Conservation (phyloP, 805 yeast species). For the Ogataea allantospora region DNA sequence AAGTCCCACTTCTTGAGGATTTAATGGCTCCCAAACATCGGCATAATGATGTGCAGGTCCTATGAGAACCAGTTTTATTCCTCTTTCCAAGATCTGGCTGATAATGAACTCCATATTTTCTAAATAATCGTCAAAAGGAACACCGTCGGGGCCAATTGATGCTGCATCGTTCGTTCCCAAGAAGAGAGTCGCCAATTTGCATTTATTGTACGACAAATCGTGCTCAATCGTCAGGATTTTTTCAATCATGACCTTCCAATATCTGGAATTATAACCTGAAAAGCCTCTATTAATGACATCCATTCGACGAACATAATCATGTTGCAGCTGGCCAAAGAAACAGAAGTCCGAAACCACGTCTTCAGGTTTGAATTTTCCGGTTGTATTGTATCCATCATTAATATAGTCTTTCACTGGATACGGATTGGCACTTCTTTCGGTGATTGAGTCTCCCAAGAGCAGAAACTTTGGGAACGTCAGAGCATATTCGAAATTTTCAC, state of each 20-base stretch:
- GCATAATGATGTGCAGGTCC: slow-evolving; percentile 60
- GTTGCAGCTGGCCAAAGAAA: slow-evolving; percentile 26
- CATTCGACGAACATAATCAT: slow-evolving; percentile 51
- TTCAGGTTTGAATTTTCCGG: neutral
- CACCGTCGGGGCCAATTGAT: slow-evolving; percentile 45
- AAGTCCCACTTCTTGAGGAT: slow-evolving; percentile 34
- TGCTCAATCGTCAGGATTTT: slow-evolving; percentile 50
- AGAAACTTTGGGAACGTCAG: slow-evolving; percentile 23
- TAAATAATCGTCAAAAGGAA: slow-evolving; percentile 47
- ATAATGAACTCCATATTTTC: slow-evolving; percentile 49
- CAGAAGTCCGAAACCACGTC: slow-evolving; percentile 14
- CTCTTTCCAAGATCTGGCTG: slow-evolving; percentile 35
- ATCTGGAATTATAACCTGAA: slow-evolving; percentile 68
- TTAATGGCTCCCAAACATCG: slow-evolving; percentile 38
- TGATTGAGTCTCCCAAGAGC: slow-evolving; percentile 33
- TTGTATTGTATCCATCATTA: slow-evolving; percentile 19
- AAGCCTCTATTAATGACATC: slow-evolving; percentile 74
- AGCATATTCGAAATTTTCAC: slow-evolving; percentile 18
- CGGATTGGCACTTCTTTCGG: slow-evolving; percentile 27
- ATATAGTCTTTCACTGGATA: slow-evolving; percentile 21
- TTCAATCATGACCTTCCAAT: slow-evolving; percentile 51
- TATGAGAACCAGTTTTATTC: slow-evolving; percentile 53
- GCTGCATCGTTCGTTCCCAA: slow-evolving; percentile 80
- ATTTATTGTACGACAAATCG: slow-evolving; percentile 24
- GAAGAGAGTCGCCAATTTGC: slow-evolving; percentile 19